Evolutionary conservation across 148 eudicot species (phyloP).

Genomic region (Rhododendron kiyosumense): DNA sequence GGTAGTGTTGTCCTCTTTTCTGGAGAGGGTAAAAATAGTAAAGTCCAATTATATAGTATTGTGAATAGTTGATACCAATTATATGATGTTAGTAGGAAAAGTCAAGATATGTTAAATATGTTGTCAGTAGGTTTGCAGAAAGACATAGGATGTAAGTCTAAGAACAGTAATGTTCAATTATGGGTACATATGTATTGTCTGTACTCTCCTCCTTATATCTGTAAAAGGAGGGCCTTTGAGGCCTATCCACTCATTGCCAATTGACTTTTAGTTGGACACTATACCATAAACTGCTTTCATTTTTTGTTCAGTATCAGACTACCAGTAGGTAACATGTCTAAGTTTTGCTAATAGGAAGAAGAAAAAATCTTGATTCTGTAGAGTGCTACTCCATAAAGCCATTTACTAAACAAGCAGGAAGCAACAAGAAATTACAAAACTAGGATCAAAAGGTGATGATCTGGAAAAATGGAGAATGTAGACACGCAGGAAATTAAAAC

Average conservation of each 20-base stretch:
- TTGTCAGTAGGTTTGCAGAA: too few species aligned
- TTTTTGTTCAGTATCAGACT: not conserved
- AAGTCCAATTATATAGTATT: too few species aligned
- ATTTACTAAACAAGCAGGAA: not conserved
- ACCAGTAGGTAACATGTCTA: not conserved
- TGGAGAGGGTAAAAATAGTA: too few species aligned
- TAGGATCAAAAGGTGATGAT: not conserved
- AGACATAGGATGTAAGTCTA: too few species aligned
- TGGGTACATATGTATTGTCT: too few species aligned
- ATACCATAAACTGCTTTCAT: not conserved
- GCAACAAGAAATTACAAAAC: not conserved
- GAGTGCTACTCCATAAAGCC: not conserved
- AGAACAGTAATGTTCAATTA: too few species aligned
- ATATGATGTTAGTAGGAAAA: too few species aligned
- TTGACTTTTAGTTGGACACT: not conserved
- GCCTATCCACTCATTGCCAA: not conserved
- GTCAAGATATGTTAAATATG: too few species aligned
- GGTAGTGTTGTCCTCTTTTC: too few species aligned
- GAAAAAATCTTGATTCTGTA: not conserved
- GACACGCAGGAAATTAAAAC: slow-evolving; percentile 28
- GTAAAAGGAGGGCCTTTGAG: too few species aligned
- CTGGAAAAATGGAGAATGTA: not conserved
- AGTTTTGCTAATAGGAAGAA: not conserved
- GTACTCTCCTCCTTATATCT: too few species aligned
- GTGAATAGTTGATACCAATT: too few species aligned